These are phyloP conservation scores for Leishmania mexicana DNA, from an alignment of 208 protist species.

Conservation along the genomic window DNA sequence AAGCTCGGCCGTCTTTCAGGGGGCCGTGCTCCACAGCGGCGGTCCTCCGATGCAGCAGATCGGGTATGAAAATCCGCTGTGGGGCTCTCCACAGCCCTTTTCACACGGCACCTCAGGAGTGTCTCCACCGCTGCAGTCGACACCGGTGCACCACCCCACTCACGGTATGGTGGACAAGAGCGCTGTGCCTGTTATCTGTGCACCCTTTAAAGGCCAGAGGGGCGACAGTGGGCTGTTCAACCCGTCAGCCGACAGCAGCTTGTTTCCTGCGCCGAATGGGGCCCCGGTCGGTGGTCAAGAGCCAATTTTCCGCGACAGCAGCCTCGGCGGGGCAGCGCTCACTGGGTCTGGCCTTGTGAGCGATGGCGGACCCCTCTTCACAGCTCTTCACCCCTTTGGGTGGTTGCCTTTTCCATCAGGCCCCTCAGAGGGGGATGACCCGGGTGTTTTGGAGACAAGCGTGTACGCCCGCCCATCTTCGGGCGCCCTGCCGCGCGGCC, in stretches of 20 bases:
- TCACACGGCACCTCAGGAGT: neutral
- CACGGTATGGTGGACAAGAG: neutral
- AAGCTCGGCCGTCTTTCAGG: neutral
- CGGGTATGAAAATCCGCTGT: neutral
- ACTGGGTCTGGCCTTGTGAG: neutral
- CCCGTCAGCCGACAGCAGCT: neutral
- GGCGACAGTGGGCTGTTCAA: neutral
- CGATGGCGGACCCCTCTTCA: slow-evolving; percentile 1
- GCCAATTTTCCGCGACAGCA: neutral
- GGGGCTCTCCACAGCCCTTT: slow-evolving; percentile 1
- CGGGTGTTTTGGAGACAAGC: neutral
- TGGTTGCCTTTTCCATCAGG: slow-evolving; percentile 17
- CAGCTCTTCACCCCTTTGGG: slow-evolving; percentile 13
- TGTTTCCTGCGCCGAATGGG: neutral
- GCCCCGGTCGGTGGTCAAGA: neutral
- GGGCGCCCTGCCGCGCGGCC: neutral
- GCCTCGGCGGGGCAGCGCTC: neutral
- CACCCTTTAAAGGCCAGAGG: neutral
- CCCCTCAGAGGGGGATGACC: neutral
- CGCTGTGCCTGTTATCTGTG: neutral
- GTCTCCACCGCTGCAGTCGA: neutral
- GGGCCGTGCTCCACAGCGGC: neutral
- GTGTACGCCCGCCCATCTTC: neutral
- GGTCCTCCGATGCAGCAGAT: neutral
- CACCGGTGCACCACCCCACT: too few species aligned